Evolutionary conservation across 257 asterid species (phyloP), one percentile per base, ranked within the genome.

Genomic region (Rauvolfia tetraphylla): DNA sequence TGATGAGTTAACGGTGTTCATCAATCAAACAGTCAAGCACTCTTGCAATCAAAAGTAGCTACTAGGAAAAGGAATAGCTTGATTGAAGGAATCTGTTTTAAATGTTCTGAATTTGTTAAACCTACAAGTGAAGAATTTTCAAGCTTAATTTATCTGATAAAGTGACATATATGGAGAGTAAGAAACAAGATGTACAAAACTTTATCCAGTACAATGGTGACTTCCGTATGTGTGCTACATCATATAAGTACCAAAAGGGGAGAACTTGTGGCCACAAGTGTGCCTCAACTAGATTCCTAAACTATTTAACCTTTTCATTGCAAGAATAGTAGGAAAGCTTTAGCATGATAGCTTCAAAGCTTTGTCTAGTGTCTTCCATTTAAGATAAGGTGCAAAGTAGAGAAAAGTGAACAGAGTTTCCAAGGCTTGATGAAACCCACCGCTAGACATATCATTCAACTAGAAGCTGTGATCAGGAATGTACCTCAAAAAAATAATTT

Each of bases 1-100:
- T 77, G 79, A 80, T 42, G n/a, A 80, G 58, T 79, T 70, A 83
- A 74, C 33, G 23, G 53, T 15, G 51, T 15, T 39, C 20, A 68
- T 44, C 29, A 31, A 59, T 14, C 66, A 54, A 29, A 59, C 56
- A 75, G 62, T 48, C 76, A 59, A 68, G 44, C 56, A 33, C 34
- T 29, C 51, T 39, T 38, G 31, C 10, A 29, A 68, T 76, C 39
- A 56, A 14, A 70, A 42, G 56, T 22, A 72, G 42, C 18, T 23
- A 70, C 29, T 17, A 7, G 34, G 33, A 54, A 69, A 12, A 25
- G 44, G 38, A 69, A 8, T 41, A 68, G 51, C 7, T 13, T 69
- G 62, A 72, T 44, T 36, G 66, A 66, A 56, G 18, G 48, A 46
- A 36, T 18, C 31, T 62, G 54, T 42, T 23, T 14, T 42, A 39